Percentiles rank a stretch among this genome's conserved stretches.
Evolutionary conservation across 768 basidiomycete species (phyloP).

Genomic region (Suillus brevipes): DNA sequence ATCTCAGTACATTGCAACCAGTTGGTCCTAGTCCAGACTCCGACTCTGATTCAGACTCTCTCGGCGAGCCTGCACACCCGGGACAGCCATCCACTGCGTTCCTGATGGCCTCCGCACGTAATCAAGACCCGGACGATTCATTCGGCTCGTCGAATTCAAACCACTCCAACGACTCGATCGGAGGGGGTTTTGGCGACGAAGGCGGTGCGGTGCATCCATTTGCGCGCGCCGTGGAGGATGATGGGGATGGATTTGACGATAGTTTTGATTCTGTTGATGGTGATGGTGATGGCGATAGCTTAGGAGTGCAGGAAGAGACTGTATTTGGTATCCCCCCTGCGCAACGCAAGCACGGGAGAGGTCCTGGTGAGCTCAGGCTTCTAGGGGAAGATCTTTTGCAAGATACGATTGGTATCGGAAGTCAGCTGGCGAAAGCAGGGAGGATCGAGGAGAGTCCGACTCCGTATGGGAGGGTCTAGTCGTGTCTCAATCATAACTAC

Average conservation of each 20-base stretch:
- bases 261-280: slow-evolving; percentile 50
- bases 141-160: slow-evolving; percentile 54
- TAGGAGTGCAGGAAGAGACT: slow-evolving; percentile 55
- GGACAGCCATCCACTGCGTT: slow-evolving; percentile 72
- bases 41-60: slow-evolving; percentile 62
- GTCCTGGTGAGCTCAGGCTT: slow-evolving; percentile 46
- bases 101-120: slow-evolving; percentile 54
- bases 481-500: background rate
- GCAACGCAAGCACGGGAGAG: slow-evolving; percentile 37
- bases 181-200: slow-evolving; percentile 36
- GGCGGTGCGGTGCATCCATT: slow-evolving; percentile 59
- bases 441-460: slow-evolving; percentile 67
- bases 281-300: slow-evolving; percentile 37
- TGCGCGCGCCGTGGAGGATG: slow-evolving; percentile 37
- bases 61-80: slow-evolving; percentile 55
- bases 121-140: slow-evolving; percentile 34
- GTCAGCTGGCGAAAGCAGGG: slow-evolving; percentile 48
- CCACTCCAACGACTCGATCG: slow-evolving; percentile 57
- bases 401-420: slow-evolving; percentile 62
- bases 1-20: slow-evolving; percentile 19
- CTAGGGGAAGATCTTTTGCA: slow-evolving; percentile 63
- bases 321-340: slow-evolving; percentile 69
- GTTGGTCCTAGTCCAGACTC: slow-evolving; percentile 31
- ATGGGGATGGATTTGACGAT: slow-evolving; percentile 49
- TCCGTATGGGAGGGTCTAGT: slow-evolving; percentile 35